Evolutionary conservation across 2,329 filamentous ascomycete genomes (phyloP).

Genomic region (Keithomyces neogunnii): DNA sequence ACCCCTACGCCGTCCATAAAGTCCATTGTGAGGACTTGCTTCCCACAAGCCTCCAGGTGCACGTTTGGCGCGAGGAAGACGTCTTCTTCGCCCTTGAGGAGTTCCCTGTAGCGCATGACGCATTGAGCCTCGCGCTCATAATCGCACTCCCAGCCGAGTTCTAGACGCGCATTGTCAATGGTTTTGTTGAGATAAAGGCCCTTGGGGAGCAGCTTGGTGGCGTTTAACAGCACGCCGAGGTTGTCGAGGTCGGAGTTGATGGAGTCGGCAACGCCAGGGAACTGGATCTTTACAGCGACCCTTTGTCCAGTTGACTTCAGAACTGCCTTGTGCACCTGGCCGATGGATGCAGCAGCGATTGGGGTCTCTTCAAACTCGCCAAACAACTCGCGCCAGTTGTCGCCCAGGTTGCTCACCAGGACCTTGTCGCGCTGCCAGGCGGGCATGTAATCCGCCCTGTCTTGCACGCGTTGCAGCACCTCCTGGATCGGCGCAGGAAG

Average conservation of each 20-base stretch:
- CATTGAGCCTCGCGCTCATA: slow-evolving; percentile 84
- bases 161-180: slow-evolving; percentile 85
- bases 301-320: slow-evolving; percentile 64
- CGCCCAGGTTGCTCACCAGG: slow-evolving; percentile 66
- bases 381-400: slow-evolving; percentile 79
- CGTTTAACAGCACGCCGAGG: slow-evolving; percentile 79
- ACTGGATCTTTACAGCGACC: slow-evolving; percentile 96
- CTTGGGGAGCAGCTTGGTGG: slow-evolving; percentile 80
- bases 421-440: slow-evolving; percentile 85
- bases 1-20: slow-evolving; percentile 81
- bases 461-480: slow-evolving; percentile 88
- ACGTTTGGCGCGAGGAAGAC: slow-evolving; percentile 75
- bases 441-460: slow-evolving; percentile 97
- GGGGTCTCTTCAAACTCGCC: slow-evolving; percentile 80
- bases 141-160: slow-evolving; percentile 96
- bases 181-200: slow-evolving; percentile 95
- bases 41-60: slow-evolving; percentile 70
- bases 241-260: slow-evolving; percentile 97
- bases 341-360: slow-evolving; percentile 92
- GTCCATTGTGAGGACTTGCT: slow-evolving; percentile 86
- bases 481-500: slow-evolving; percentile 79
- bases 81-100: slow-evolving; percentile 58
- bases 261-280: slow-evolving; percentile 89
- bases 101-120: slow-evolving; percentile 63
- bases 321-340: slow-evolving; percentile 83